A percentile compares a stretch with the other conserved stretches of the same genome.
Conservation (phyloP, 148 eudicot species). For the Selenicereus undatus region DNA sequence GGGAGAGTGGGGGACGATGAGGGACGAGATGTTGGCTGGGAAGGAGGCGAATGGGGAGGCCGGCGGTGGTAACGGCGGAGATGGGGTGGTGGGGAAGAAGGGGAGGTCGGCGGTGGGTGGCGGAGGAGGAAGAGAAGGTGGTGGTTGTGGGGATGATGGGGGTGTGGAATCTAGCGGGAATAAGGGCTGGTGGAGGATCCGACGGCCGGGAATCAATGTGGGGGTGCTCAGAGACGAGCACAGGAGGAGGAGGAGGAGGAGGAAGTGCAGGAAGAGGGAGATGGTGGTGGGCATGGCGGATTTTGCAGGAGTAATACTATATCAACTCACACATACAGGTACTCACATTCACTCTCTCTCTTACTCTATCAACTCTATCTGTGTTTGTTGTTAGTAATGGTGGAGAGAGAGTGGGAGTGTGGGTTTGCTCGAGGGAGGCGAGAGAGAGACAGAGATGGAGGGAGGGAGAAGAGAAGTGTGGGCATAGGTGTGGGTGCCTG, state of each 20-base stretch:
- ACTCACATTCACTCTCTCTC: background rate
- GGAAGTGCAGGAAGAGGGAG: background rate
- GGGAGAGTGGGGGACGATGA: slow-evolving; percentile 54
- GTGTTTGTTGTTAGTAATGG: background rate
- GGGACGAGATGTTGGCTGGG: slow-evolving; percentile 88
- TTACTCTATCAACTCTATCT: background rate
- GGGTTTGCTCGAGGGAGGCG: background rate
- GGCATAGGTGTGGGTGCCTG: background rate
- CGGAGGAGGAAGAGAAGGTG: slow-evolving; percentile 32
- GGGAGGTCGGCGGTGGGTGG: slow-evolving; percentile 43
- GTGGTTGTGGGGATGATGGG: slow-evolving; percentile 31
- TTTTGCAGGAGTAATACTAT: background rate
- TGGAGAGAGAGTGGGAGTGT: background rate
- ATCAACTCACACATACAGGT: no score
- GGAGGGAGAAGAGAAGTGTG: background rate
- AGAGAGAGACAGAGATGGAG: background rate
- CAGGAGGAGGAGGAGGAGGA: slow-evolving; percentile 30
- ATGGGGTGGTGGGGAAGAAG: slow-evolving; percentile 31
- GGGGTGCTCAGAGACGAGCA: slow-evolving; percentile 19
- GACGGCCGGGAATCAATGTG: slow-evolving; percentile 40
- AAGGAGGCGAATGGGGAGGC: slow-evolving; percentile 58
- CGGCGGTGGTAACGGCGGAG: slow-evolving; percentile 51
- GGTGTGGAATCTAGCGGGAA: slow-evolving; percentile 49
- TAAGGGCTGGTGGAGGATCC: slow-evolving; percentile 82
- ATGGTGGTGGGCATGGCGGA: slow-evolving; percentile 24